Conservation (phyloP, 164 flowering plant genomes). For the Brasenia schreberi region DNA sequence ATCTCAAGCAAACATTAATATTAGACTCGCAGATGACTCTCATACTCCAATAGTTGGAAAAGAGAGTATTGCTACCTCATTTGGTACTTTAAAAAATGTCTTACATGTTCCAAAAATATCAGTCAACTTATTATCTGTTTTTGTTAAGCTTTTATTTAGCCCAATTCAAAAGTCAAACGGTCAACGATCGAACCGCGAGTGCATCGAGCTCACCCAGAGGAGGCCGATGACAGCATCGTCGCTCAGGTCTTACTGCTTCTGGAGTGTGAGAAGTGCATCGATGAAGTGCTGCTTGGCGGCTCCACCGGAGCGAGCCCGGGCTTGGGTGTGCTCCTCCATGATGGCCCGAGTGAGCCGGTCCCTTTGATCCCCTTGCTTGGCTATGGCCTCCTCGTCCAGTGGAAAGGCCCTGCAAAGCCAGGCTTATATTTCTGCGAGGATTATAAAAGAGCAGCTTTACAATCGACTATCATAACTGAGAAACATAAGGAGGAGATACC, state of each 20-base stretch:
- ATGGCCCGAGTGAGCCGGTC: constrained; percentile 32
- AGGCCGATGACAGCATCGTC: constrained; percentile 45
- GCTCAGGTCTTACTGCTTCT: constrained; percentile 35
- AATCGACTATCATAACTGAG: no score
- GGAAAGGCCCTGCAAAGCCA: constrained; percentile 42
- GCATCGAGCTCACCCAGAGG: constrained; percentile 31
- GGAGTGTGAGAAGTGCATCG: constrained; percentile 44
- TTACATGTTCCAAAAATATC: no score
- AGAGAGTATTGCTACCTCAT: no score
- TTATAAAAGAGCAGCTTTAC: no score
- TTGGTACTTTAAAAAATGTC: no score
- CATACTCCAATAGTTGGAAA: no score
- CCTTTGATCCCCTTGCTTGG: constrained; percentile 24
- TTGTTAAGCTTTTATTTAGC: neutral
- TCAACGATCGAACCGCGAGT: neutral
- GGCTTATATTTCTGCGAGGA: no score
- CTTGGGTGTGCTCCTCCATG: constrained; percentile 45
- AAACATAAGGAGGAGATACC: no score
- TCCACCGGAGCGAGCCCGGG: constrained; percentile 21
- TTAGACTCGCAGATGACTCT: no score
- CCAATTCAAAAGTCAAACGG: no score
- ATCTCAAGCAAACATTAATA: no score
- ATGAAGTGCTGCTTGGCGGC: constrained; percentile 37
- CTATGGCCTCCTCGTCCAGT: constrained; percentile 26
- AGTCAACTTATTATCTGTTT: no score